Evolutionary conservation across 2,329 filamentous ascomycete species (phyloP).

Genomic region (Cladophialophora psammophila): DNA sequence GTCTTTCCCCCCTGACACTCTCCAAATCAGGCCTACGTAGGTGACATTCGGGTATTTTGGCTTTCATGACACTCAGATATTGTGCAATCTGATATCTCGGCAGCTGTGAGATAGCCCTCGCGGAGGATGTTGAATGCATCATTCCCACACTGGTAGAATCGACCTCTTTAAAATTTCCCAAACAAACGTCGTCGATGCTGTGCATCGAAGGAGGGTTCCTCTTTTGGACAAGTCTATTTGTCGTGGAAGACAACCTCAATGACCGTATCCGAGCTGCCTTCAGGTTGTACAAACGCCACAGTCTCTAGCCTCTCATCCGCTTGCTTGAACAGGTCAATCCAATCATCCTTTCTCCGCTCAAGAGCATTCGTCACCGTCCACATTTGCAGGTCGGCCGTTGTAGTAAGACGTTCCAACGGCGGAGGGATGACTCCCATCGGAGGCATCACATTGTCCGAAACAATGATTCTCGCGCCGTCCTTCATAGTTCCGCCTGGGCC

Average conservation of each 20-base stretch:
- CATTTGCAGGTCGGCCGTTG: constrained; percentile 18
- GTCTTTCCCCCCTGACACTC: no score
- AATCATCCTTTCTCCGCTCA: constrained; percentile 18
- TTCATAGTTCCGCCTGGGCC: constrained; percentile 1
- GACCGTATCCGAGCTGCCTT: constrained; percentile 17
- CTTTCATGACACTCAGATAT: no score
- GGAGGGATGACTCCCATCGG: constrained; percentile 1
- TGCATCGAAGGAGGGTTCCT: not conserved
- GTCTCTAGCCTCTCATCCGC: constrained; percentile 15
- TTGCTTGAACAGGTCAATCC: constrained; percentile 17
- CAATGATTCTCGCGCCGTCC: constrained; percentile 12
- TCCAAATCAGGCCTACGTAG: no score
- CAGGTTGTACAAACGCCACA: constrained; percentile 13
- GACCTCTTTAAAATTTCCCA: no score
- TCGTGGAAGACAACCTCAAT: constrained; percentile 19
- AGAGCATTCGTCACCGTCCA: constrained; percentile 6
- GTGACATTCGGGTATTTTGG: no score
- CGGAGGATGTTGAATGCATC: no score
- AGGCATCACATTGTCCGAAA: constrained; percentile 16
- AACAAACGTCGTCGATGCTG: not conserved
- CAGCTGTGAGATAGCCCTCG: no score
- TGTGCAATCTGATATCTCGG: no score
- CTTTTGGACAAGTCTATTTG: not conserved
- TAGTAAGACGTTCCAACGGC: constrained; percentile 14
- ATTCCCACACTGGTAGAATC: no score